These are phyloP conservation scores for Chondrostereum purpureum DNA, from an alignment of 1,284 basidiomycete genomes.

Conservation along the genomic window DNA sequence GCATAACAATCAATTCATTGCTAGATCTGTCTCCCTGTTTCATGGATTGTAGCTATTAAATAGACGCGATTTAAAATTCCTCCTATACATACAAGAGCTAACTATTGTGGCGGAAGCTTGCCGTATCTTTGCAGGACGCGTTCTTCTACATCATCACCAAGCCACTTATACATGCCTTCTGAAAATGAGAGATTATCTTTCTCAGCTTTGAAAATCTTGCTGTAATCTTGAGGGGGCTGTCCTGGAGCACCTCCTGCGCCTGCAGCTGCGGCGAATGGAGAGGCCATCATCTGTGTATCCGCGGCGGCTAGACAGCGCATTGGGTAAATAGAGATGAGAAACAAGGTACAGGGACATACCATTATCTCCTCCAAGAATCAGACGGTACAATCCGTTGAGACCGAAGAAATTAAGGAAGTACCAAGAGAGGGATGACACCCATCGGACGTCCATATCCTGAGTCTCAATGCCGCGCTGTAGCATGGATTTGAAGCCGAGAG, in stretches of 20 bases:
- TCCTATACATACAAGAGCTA: too few relatives aligned
- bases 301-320: conserved; percentile 46
- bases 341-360: conserved; percentile 43
- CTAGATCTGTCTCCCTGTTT: too few relatives aligned
- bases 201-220: conserved; percentile 89
- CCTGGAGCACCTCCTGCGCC: conserved; percentile 36
- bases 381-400: conserved; percentile 89
- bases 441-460: conserved; percentile 94
- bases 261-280: conserved; percentile 62
- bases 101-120: conserved; percentile 37
- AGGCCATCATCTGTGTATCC: conserved; percentile 65
- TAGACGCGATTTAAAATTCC: too few relatives aligned
- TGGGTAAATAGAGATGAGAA: conserved; percentile 8
- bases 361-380: conserved; percentile 89
- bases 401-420: conserved; percentile 99
- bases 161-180: conserved; percentile 79
- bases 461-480: conserved; percentile 95
- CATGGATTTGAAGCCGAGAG: conserved; percentile 98
- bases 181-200: conserved; percentile 90
- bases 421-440: conserved; percentile 99
- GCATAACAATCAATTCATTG: too few relatives aligned
- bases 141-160: conserved; percentile 73
- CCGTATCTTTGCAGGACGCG: conserved; percentile 74
- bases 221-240: conserved; percentile 72
- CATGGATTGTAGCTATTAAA: too few relatives aligned